These are phyloP conservation scores for Sclerotinia nivalis DNA, from an alignment of 2,329 filamentous ascomycete species.

Conservation along the genomic window DNA sequence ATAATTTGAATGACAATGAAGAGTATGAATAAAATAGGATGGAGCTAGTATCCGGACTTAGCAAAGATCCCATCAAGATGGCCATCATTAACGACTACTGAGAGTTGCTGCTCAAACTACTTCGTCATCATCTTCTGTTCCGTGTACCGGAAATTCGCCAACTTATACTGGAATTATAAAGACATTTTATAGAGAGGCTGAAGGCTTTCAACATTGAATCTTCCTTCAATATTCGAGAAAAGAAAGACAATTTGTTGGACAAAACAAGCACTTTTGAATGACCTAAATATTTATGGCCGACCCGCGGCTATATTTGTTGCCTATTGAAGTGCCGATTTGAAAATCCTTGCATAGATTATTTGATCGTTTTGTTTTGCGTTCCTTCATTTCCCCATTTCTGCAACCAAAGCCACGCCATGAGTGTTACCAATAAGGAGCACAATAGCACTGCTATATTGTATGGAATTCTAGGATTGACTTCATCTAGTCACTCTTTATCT, in stretches of 20 bases:
- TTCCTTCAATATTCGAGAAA: background rate
- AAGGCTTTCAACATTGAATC: background rate
- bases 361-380: background rate
- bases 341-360: background rate
- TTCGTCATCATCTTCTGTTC: background rate
- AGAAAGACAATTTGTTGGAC: background rate
- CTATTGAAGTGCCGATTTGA: background rate
- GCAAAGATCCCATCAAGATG: too few species aligned
- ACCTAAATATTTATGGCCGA: background rate
- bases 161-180: background rate
- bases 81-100: background rate
- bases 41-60: background rate
- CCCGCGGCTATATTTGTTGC: background rate
- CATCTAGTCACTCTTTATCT: slow-evolving; percentile 39
- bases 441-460: slow-evolving; percentile 15
- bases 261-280: background rate
- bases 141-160: background rate
- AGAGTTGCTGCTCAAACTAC: background rate
- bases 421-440: slow-evolving; percentile 9
- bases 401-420: slow-evolving; percentile 12
- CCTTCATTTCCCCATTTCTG: background rate
- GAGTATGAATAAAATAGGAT: background rate
- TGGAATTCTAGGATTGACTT: background rate
- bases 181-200: background rate
- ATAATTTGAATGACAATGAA: background rate